These are phyloP conservation scores for Gossypium ekmanianum DNA, from an alignment of 345 rosid species.

Conservation along the genomic window DNA sequence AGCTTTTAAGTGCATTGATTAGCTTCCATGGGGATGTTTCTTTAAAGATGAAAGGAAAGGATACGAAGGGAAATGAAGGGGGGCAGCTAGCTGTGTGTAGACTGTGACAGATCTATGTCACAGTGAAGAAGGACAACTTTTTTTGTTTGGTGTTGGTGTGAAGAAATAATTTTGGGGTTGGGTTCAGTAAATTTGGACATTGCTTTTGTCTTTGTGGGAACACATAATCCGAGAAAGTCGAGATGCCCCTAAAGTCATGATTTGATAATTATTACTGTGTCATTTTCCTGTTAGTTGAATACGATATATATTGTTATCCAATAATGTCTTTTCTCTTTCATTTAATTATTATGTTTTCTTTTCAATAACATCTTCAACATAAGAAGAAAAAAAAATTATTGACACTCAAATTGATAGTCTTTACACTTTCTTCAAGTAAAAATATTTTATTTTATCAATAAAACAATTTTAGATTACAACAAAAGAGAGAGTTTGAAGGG, in stretches of 20 bases:
- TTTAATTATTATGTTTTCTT: not conserved
- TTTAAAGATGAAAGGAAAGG: not conserved
- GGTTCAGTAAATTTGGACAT: conserved; percentile 15
- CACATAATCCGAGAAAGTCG: conserved; percentile 16
- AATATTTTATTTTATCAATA: no score
- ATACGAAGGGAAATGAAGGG: not conserved
- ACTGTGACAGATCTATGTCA: conserved; percentile 8
- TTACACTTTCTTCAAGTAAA: no score
- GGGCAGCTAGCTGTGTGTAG: not conserved
- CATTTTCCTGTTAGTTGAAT: conserved; percentile 9
- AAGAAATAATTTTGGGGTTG: not conserved
- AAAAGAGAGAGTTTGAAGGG: no score
- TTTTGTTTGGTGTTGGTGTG: not conserved
- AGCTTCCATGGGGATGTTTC: not conserved
- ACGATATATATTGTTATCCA: not conserved
- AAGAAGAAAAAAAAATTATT: no score
- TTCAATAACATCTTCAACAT: no score
- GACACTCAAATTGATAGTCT: no score
- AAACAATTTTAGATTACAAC: no score
- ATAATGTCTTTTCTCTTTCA: not conserved
- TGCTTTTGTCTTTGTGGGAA: conserved; percentile 16
- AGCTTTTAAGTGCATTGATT: no score
- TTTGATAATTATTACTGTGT: conserved; percentile 14
- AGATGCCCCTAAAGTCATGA: conserved; percentile 20
- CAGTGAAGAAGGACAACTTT: not conserved